These are phyloP conservation scores for Lachancea sp. DNA, from an alignment of 805 yeast genomes.

Conservation along the genomic window DNA sequence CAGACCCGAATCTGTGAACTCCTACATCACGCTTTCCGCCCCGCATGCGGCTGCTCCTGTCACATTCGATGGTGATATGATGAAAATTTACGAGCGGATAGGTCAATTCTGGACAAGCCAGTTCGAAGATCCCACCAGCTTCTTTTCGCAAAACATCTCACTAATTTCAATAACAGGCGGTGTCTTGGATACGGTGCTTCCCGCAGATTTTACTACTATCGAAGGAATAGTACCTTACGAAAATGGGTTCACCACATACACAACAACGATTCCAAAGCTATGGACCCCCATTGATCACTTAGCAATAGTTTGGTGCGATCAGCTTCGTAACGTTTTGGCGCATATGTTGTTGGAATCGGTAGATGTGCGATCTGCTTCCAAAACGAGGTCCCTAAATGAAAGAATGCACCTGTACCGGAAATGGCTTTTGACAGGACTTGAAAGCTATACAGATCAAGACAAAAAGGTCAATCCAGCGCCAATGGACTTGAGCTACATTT, in stretches of 20 bases:
- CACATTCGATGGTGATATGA: conserved; percentile 84
- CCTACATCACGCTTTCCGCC: conserved; percentile 78
- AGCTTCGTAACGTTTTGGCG: conserved; percentile 61
- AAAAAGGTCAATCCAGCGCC: conserved; percentile 8
- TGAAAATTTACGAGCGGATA: conserved; percentile 63
- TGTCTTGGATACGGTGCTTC: conserved; percentile 63
- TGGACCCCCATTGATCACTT: conserved; percentile 94
- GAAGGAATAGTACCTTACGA: conserved; percentile 63
- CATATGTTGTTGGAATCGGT: conserved; percentile 52
- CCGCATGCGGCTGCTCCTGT: conserved; percentile 93
- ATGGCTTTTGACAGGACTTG: conserved; percentile 50
- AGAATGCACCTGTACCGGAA: conserved; percentile 55
- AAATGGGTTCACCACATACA: conserved; percentile 76
- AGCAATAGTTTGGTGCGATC: conserved; percentile 96
- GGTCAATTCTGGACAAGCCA: conserved; percentile 79
- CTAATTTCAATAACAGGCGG: conserved; percentile 90
- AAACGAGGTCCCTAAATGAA: conserved; percentile 45
- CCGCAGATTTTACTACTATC: conserved; percentile 83
- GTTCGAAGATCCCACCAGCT: conserved; percentile 30
- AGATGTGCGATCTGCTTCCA: conserved; percentile 40
- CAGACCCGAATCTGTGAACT: conserved; percentile 61
- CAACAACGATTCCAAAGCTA: conserved; percentile 82
- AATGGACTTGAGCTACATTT: not conserved
- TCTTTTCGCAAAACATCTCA: conserved; percentile 43
- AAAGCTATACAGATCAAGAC: conserved; percentile 34